These are phyloP conservation scores for Crataegus laevigata DNA, from an alignment of 306 rosid species.

Conservation along the genomic window DNA sequence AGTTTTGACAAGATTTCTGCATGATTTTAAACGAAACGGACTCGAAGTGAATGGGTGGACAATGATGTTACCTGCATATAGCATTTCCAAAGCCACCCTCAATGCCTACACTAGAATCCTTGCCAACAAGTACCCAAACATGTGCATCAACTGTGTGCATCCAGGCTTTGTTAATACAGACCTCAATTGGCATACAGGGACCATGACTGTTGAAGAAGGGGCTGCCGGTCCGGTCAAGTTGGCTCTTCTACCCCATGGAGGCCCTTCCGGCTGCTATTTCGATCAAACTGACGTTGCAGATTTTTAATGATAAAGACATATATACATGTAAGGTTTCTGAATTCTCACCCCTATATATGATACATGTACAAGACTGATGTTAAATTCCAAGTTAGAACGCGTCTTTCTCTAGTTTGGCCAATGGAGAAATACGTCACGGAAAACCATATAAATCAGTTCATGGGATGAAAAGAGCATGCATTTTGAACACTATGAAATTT, in stretches of 20 bases:
- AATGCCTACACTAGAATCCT: conserved; percentile 54
- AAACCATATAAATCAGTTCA: too few relatives aligned
- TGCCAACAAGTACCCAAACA: conserved; percentile 32
- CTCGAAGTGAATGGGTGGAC: conserved; percentile 54
- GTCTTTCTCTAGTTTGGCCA: too few relatives aligned
- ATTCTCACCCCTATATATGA: too few relatives aligned
- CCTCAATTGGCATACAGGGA: conserved; percentile 44
- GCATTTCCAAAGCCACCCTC: conserved; percentile 42
- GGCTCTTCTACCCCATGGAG: conserved; percentile 37
- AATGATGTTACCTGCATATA: conserved; percentile 48
- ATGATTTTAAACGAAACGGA: conserved; percentile 34
- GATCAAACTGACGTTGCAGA: conserved; percentile 32
- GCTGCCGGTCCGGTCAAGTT: conserved; percentile 42
- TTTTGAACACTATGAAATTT: too few relatives aligned
- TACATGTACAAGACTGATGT: too few relatives aligned
- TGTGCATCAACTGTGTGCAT: conserved; percentile 52
- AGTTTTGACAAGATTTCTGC: conserved; percentile 27
- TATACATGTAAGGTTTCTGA: neutral
- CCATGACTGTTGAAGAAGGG: conserved; percentile 37
- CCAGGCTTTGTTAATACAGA: conserved; percentile 51
- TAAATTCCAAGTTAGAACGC: too few relatives aligned
- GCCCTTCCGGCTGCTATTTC: conserved; percentile 44
- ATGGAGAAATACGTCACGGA: too few relatives aligned
- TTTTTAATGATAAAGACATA: conserved; percentile 10
- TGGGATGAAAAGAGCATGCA: too few relatives aligned